Percentiles rank a stretch among this genome's conserved stretches.
phyloP scores from a whole-genome alignment of 805 yeast genomes.

The Starmerella bombicola region DNA sequence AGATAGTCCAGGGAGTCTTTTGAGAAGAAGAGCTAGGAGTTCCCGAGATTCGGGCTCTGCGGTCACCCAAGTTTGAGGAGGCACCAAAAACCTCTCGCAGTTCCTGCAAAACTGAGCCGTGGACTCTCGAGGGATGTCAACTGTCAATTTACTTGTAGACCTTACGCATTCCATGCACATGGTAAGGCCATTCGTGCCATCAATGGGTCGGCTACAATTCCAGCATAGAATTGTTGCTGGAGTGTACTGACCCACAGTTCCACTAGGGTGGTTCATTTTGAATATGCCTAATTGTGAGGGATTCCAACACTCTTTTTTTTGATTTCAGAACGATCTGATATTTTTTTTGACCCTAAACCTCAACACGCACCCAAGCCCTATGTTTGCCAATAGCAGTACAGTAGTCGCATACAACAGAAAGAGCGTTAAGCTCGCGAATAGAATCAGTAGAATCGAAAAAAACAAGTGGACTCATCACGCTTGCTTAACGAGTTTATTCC shows the following conservation, averaged over 20 bases:
- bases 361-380: background rate
- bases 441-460: too few species aligned
- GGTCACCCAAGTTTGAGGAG: slow-evolving; percentile 85
- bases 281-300: too few species aligned
- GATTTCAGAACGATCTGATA: background rate
- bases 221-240: slow-evolving; percentile 87
- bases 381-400: background rate
- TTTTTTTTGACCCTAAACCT: background rate
- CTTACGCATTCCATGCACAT: slow-evolving; percentile 98
- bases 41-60: slow-evolving; percentile 90
- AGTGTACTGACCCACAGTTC: slow-evolving; percentile 15
- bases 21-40: slow-evolving; percentile 75
- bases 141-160: slow-evolving; percentile 83
- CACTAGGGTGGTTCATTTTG: slow-evolving; percentile 6
- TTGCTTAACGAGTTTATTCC: too few species aligned
- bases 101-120: slow-evolving; percentile 80
- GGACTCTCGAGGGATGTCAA: slow-evolving; percentile 87
- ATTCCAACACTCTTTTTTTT: too few species aligned
- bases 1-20: slow-evolving; percentile 68
- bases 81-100: slow-evolving; percentile 91
- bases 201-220: slow-evolving; percentile 97
- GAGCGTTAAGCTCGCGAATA: too few species aligned
- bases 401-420: background rate
- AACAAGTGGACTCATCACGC: too few species aligned
- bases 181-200: slow-evolving; percentile 79